phyloP scores from a whole-genome alignment of 495 filamentous ascomycete species.

The Jackrogersella multiformis region DNA sequence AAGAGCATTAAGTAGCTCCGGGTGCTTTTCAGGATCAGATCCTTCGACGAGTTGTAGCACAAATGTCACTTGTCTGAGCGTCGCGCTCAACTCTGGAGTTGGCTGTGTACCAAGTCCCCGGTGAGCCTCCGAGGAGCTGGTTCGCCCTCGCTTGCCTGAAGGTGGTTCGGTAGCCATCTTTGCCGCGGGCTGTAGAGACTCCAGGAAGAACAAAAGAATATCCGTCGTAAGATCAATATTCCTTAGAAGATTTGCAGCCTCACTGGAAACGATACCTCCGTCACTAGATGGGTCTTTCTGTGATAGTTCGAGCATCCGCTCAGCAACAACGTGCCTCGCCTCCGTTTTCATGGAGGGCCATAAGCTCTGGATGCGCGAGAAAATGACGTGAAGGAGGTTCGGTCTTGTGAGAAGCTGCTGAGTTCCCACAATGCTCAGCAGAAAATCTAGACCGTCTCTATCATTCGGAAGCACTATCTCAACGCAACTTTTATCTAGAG shows the following conservation, averaged over 20 bases:
- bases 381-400: slow-evolving; percentile 66
- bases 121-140: slow-evolving; percentile 69
- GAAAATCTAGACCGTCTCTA: slow-evolving; percentile 67
- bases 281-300: slow-evolving; percentile 45
- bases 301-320: slow-evolving; percentile 63
- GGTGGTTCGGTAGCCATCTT: slow-evolving; percentile 69
- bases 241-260: slow-evolving; percentile 73
- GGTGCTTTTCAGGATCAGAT: slow-evolving; percentile 74
- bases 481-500: slow-evolving; percentile 68
- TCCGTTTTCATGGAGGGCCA: slow-evolving; percentile 78
- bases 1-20: slow-evolving; percentile 75
- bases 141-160: slow-evolving; percentile 78
- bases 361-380: slow-evolving; percentile 69
- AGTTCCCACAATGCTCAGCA: slow-evolving; percentile 64
- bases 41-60: slow-evolving; percentile 88
- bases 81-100: slow-evolving; percentile 63
- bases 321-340: slow-evolving; percentile 64
- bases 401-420: slow-evolving; percentile 54
- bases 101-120: slow-evolving; percentile 48
- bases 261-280: slow-evolving; percentile 50
- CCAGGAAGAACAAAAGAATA: slow-evolving; percentile 73
- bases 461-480: slow-evolving; percentile 72
- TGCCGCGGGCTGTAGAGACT: slow-evolving; percentile 71
- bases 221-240: slow-evolving; percentile 73
- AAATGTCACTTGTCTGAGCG: slow-evolving; percentile 79